phyloP scores from a whole-genome alignment of 106 monocot species.

The Xerophyta viscosa region DNA sequence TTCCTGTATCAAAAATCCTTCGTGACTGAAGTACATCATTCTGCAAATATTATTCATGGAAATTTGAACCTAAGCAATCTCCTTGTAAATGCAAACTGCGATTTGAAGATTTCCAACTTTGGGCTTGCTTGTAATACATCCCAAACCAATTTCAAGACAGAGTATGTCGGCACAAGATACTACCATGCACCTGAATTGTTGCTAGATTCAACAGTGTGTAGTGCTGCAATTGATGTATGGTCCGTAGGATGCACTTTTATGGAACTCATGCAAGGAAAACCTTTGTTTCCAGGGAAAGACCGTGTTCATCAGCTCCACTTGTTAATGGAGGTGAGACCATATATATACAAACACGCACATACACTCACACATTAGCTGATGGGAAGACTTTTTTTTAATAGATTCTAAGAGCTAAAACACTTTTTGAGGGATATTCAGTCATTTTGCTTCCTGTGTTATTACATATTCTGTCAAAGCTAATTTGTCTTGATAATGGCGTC shows the following conservation, averaged over 20 bases:
- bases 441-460: no score
- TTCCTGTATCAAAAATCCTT: conserved; percentile 14
- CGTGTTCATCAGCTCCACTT: conserved; percentile 9
- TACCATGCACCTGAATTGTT: conserved; percentile 14
- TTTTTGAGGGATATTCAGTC: no score
- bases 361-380: no score
- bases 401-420: no score
- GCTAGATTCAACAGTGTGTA: conserved; percentile 12
- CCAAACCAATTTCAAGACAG: conserved; percentile 10
- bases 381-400: no score
- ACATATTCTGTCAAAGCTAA: no score
- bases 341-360: no score
- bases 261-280: conserved; percentile 12
- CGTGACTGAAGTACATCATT: conserved; percentile 17
- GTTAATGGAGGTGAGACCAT: conserved; percentile 10
- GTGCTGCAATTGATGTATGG: conserved; percentile 14
- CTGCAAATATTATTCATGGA: conserved; percentile 18
- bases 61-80: conserved; percentile 18
- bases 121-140: conserved; percentile 10
- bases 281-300: conserved; percentile 16
- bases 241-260: conserved; percentile 16
- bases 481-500: no score
- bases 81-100: conserved; percentile 11
- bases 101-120: conserved; percentile 16
- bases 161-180: conserved; percentile 15